These are phyloP conservation scores for Phyllosticta citrichinensis DNA, from an alignment of 2,329 filamentous ascomycete genomes.

Conservation along the genomic window DNA sequence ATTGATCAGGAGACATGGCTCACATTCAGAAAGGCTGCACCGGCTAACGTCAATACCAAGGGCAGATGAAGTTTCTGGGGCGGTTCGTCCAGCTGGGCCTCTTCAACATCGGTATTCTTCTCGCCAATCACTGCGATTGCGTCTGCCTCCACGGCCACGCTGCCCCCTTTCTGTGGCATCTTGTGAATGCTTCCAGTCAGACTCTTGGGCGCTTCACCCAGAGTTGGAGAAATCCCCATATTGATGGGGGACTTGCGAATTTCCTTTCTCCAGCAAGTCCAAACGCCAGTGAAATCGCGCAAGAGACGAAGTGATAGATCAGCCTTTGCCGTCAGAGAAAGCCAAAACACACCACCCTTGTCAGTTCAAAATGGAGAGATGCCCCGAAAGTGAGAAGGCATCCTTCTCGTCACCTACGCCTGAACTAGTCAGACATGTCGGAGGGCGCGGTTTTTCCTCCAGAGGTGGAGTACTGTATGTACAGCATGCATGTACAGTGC, in stretches of 20 bases:
- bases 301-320: neutral
- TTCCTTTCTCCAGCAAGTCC: neutral
- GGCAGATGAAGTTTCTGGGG: neutral
- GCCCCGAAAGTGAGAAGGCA: too few relatives aligned
- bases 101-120: neutral
- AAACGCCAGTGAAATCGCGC: neutral
- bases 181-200: neutral
- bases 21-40: neutral
- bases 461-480: neutral
- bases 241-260: neutral
- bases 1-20: neutral
- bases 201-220: neutral
- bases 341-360: neutral
- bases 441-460: neutral
- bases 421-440: neutral
- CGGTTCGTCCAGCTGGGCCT: neutral
- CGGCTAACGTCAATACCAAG: neutral
- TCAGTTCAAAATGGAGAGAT: neutral
- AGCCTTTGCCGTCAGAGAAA: neutral
- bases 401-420: too few relatives aligned
- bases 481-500: neutral
- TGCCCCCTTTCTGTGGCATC: neutral
- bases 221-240: neutral
- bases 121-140: neutral
- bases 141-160: neutral